A percentile compares a stretch with the other conserved stretches of the same genome.
Evolutionary conservation across 2,329 filamentous ascomycete genomes (phyloP).

Genomic region (Chalaropsis thielavioides): DNA sequence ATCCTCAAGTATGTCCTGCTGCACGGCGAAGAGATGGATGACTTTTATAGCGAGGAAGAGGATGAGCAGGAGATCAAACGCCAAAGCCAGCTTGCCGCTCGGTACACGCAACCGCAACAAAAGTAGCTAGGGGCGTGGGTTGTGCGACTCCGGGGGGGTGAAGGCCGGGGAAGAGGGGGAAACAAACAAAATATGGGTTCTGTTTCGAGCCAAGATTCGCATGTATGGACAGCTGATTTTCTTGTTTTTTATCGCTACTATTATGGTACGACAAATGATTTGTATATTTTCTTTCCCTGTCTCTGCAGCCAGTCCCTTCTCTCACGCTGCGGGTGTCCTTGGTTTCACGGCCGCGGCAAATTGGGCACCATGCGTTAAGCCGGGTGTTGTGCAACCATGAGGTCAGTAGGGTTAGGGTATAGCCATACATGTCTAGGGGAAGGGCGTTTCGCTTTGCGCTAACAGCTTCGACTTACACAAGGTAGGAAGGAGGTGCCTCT

Average conservation of each 20-base stretch:
- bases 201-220: not conserved
- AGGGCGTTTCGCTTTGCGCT: too few species aligned
- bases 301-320: too few species aligned
- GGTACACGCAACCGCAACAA: constrained; percentile 13
- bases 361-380: too few species aligned
- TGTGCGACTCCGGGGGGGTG: too few species aligned
- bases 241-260: not conserved
- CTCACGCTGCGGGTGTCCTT: not conserved
- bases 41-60: constrained; percentile 24
- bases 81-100: constrained; percentile 9
- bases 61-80: constrained; percentile 18
- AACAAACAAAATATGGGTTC: not conserved
- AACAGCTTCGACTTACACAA: too few species aligned
- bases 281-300: too few species aligned
- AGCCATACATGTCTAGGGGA: too few species aligned
- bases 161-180: not conserved
- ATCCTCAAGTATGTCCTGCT: constrained; percentile 90
- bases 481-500: too few species aligned
- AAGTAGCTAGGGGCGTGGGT: too few species aligned
- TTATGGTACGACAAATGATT: too few species aligned
- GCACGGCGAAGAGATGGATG: constrained; percentile 46
- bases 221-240: not conserved
- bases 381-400: too few species aligned
- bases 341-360: not conserved
- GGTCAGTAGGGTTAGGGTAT: too few species aligned